phyloP scores from a whole-genome alignment of 768 basidiomycete species.

The Tricholoma flavovirens region DNA sequence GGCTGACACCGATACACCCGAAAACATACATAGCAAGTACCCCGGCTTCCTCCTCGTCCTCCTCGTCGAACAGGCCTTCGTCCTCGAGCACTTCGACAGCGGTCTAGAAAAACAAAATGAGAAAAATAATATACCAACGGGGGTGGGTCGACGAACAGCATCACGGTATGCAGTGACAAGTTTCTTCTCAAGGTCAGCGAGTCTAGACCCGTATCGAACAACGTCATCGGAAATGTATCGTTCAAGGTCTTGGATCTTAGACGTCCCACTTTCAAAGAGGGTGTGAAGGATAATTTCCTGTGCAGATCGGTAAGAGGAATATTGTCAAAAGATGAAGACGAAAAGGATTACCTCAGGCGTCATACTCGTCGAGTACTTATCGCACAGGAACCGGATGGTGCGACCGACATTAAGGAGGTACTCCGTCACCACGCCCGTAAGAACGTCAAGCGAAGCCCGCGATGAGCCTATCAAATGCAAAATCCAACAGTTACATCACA shows the following conservation, averaged over 20 bases:
- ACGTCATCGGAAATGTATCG: constrained; percentile 88
- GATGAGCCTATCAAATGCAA: constrained; percentile 51
- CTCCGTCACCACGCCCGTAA: constrained; percentile 72
- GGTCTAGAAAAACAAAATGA: constrained; percentile 25
- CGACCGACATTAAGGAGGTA: constrained; percentile 83
- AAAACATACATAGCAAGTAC: constrained; percentile 50
- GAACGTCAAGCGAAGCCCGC: constrained; percentile 68
- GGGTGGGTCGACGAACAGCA: constrained; percentile 43
- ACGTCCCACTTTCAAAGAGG: constrained; percentile 82
- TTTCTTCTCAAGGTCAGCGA: constrained; percentile 82
- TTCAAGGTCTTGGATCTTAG: constrained; percentile 74
- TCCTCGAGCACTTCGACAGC: constrained; percentile 49
- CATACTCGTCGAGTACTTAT: constrained; percentile 79
- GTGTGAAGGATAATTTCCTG: constrained; percentile 94
- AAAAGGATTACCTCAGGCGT: constrained; percentile 65
- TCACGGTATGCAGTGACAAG: constrained; percentile 80
- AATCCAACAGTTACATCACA: not conserved
- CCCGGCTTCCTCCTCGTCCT: constrained; percentile 46
- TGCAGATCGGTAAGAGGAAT: not conserved
- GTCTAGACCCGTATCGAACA: constrained; percentile 68
- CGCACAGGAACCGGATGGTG: constrained; percentile 75
- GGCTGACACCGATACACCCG: not conserved
- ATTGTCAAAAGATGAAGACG: not conserved
- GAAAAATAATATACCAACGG: not conserved
- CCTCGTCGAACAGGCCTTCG: constrained; percentile 62